A percentile compares a stretch with the other conserved stretches of the same genome.
phyloP scores from a whole-genome alignment of 352 stramenopile species.

The Pythium pyrilobum region DNA sequence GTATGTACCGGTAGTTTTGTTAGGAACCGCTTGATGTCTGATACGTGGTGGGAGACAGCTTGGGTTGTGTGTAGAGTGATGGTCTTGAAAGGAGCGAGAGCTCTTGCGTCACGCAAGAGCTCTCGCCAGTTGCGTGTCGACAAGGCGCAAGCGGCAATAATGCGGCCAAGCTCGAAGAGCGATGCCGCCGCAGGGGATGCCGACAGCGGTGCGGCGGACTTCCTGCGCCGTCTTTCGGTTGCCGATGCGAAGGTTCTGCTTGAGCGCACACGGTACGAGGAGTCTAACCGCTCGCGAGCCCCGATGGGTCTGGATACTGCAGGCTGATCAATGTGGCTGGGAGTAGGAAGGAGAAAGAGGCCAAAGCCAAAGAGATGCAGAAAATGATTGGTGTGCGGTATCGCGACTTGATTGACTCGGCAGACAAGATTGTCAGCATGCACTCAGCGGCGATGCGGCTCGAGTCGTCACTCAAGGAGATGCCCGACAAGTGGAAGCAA shows the following conservation, averaged over 20 bases:
- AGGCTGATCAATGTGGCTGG: background rate
- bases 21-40: too few species aligned
- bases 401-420: conserved; percentile 90
- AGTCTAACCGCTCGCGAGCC: background rate
- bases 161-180: conserved; percentile 9
- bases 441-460: conserved; percentile 82
- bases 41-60: too few species aligned
- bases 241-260: conserved; percentile 82
- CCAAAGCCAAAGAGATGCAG: conserved; percentile 89
- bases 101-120: background rate
- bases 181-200: conserved; percentile 9
- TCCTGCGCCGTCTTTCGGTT: conserved; percentile 73
- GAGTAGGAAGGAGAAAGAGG: conserved; percentile 73
- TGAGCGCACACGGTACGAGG: conserved; percentile 57
- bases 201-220: conserved; percentile 34
- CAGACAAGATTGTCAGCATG: conserved; percentile 92
- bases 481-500: conserved; percentile 74
- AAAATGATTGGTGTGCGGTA: conserved; percentile 92
- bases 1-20: too few species aligned
- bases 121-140: too few species aligned
- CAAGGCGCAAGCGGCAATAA: too few species aligned
- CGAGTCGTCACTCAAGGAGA: conserved; percentile 75
- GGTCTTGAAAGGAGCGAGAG: conserved; percentile 21
- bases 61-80: conserved; percentile 10
- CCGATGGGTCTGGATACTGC: background rate